Conservation (phyloP, 495 filamentous ascomycete genomes). For the Penicillium angulare region DNA sequence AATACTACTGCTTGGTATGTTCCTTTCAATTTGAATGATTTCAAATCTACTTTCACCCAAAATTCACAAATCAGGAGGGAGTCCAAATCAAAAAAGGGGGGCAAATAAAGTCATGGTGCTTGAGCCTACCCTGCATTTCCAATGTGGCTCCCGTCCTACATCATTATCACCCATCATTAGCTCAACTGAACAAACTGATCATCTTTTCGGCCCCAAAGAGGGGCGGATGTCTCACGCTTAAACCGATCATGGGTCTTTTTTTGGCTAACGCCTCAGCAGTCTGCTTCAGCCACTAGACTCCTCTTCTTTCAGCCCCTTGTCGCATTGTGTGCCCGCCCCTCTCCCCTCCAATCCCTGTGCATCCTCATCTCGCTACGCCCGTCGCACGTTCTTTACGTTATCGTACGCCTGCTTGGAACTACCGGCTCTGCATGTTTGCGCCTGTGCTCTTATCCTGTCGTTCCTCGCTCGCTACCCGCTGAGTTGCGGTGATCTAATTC, state of each 20-base stretch:
- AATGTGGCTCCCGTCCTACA: slow-evolving; percentile 5
- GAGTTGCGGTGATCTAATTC: not conserved
- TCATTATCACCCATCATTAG: slow-evolving; percentile 1
- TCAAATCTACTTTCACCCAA: no score
- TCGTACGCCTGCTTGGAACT: not conserved
- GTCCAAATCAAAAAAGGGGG: no score
- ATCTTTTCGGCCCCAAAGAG: slow-evolving; percentile 3
- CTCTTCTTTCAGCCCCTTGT: slow-evolving; percentile 24
- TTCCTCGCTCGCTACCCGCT: not conserved
- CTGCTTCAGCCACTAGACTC: slow-evolving; percentile 21
- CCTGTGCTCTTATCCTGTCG: slow-evolving; percentile 1
- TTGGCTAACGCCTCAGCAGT: slow-evolving; percentile 11
- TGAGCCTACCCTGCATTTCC: no score
- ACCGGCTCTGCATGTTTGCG: slow-evolving; percentile 10
- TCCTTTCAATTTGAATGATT: slow-evolving; percentile 9
- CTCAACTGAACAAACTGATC: slow-evolving; percentile 9
- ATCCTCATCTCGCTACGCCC: slow-evolving; percentile 2
- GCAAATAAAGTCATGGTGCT: no score
- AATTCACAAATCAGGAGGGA: no score
- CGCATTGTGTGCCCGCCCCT: slow-evolving; percentile 12
- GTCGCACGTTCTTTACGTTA: not conserved
- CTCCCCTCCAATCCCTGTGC: slow-evolving; percentile 18
- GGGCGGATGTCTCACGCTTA: slow-evolving; percentile 18
- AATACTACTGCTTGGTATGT: not conserved
- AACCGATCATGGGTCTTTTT: slow-evolving; percentile 5